Base-by-base conservation (phyloP, 257 asterid genomes). In the Buddleja alternifolia region DNA sequence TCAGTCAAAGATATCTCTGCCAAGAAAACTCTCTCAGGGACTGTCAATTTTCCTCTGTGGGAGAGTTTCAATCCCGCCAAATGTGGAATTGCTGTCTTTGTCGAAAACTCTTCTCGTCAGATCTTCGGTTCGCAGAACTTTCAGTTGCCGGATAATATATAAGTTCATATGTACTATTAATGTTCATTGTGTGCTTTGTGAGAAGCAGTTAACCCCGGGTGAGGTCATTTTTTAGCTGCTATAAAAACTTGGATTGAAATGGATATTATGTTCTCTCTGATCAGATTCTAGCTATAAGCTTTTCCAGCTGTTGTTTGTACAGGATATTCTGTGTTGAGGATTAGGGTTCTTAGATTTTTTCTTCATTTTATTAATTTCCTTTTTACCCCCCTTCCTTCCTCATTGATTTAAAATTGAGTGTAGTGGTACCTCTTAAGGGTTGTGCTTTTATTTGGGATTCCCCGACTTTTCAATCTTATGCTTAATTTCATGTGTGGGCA, bases 91-190 rank as follows among this genome's bases (percentile, higher is more conserved):
- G 91, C 76, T 0, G 76, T 90, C 34, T 88, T 92, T 50, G 78
- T 83, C 2, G 82, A 92, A 23, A 82, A 58, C 63, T 71, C 80
- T 8, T 72, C 86, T 51, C 97, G 72, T 67, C 91, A 78, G 4
- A 82, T 92, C 41, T 77, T 84, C 53, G 96, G 97, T 64, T 90
- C 96, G 1, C 98, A 92, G 74, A 86, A 71, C 69, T 77, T 92
- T 66, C 86, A 79, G 73, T 64, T 92, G 86, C 96, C 90, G 3
- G 71, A 67, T 42, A 78, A 78, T 45, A 2, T 90, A 1, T 86
- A 54, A 81, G 23, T 17, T 11, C 8, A 20, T 57, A 0, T 15
- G 8, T 50, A 1, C 50, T 17, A 1, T 10, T 20, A 3, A 0
- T 5, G 4, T 40, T 59, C 16, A 0, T 53, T 45, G 34, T 10